Percentiles rank a stretch among this genome's conserved stretches.
Conservation (phyloP, 805 yeast species). For the Ogataea haglerorum region DNA sequence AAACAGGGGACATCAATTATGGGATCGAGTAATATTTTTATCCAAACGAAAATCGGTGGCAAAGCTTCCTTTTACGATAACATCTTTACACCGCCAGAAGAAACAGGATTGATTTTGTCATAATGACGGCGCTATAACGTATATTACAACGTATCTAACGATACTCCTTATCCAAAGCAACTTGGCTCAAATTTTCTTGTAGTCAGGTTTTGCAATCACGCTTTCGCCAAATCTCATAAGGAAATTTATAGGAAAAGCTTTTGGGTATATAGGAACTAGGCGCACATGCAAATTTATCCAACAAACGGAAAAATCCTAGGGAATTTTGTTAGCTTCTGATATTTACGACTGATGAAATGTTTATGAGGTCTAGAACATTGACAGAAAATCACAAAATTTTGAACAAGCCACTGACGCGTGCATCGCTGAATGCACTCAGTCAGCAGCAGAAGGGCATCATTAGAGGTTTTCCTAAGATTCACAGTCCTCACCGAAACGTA, state of each 20-base stretch:
- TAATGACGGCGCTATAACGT: too few relatives aligned
- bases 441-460: slow-evolving; percentile 22
- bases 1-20: slow-evolving; percentile 8
- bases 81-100: neutral
- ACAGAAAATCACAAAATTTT: slow-evolving; percentile 10
- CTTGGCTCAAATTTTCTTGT: too few relatives aligned
- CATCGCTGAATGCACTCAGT: slow-evolving; percentile 19
- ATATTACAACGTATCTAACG: too few relatives aligned
- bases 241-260: too few relatives aligned
- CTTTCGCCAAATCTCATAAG: too few relatives aligned
- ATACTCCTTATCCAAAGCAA: too few relatives aligned
- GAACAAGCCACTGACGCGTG: slow-evolving; percentile 26
- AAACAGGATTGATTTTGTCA: too few relatives aligned
- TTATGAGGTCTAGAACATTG: slow-evolving; percentile 2
- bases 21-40: neutral
- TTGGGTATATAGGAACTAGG: neutral
- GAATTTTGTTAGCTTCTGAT: too few relatives aligned
- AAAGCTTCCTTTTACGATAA: neutral
- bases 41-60: slow-evolving; percentile 5
- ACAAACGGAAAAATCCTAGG: slow-evolving; percentile 1
- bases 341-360: neutral
- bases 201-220: too few relatives aligned
- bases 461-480: slow-evolving; percentile 50
- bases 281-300: slow-evolving; percentile 6
- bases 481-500: slow-evolving; percentile 53